These are phyloP conservation scores for Kwoniella newhampshirensis DNA, from an alignment of 768 basidiomycete genomes.

Conservation along the genomic window DNA sequence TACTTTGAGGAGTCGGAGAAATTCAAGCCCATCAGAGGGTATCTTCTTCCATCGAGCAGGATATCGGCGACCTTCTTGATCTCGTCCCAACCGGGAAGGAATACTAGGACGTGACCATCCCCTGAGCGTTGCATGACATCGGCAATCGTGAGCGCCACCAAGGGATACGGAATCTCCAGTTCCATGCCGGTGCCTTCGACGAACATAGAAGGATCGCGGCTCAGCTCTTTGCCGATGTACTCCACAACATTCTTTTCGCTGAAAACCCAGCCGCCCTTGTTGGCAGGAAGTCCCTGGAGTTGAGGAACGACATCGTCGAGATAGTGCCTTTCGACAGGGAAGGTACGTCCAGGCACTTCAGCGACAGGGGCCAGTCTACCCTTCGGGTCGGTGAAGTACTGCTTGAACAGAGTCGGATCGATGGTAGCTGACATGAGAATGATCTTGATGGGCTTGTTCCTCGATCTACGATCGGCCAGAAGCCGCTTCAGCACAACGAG, in stretches of 20 bases:
- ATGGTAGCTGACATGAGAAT: slow-evolving; percentile 96
- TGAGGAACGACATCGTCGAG: slow-evolving; percentile 72
- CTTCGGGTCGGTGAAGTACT: slow-evolving; percentile 67
- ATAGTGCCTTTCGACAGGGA: slow-evolving; percentile 78
- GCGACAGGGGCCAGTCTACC: slow-evolving; percentile 68
- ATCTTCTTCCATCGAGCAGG: slow-evolving; percentile 60
- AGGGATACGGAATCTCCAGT: slow-evolving; percentile 73
- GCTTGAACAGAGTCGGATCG: slow-evolving; percentile 81
- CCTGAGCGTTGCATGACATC: slow-evolving; percentile 71
- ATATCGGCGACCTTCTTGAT: slow-evolving; percentile 69
- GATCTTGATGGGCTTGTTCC: slow-evolving; percentile 73
- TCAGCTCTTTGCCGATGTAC: slow-evolving; percentile 72
- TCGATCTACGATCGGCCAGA: slow-evolving; percentile 68
- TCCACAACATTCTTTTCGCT: slow-evolving; percentile 67
- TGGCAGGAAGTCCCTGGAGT: slow-evolving; percentile 52
- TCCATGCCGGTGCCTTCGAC: slow-evolving; percentile 57
- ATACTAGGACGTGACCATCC: slow-evolving; percentile 84
- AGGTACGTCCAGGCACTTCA: slow-evolving; percentile 86
- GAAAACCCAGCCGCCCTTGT: slow-evolving; percentile 64
- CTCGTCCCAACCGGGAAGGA: slow-evolving; percentile 64
- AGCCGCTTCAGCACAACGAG: slow-evolving; percentile 85
- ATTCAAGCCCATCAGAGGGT: slow-evolving; percentile 60
- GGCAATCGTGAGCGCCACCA: slow-evolving; percentile 77
- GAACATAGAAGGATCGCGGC: slow-evolving; percentile 48
- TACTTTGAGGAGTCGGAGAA: slow-evolving; percentile 64